Evolutionary conservation across 176 grass and related monocot species (phyloP), one percentile per base, ranked within the genome.

Genomic region (maize (Zea mays)): DNA sequence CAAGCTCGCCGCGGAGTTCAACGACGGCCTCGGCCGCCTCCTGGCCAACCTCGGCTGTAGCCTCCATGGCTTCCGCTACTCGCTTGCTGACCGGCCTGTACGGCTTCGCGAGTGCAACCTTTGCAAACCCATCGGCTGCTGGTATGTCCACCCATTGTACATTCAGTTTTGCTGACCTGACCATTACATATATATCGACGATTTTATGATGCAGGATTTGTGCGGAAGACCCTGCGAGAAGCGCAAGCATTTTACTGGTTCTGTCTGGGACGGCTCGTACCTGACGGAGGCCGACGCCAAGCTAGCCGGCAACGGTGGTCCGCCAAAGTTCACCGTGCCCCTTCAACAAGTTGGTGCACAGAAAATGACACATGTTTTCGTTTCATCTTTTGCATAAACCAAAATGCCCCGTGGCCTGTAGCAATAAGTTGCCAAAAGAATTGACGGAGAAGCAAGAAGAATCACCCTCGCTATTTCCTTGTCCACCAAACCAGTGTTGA

Each of bases 1-100:
- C 79, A 56, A 34, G 14, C 62, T 76, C 9, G 21, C 62, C 6
- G 4, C 2, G 51, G 84, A 80, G 42, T 86, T 86, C 57, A 86
- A 86, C 9, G 51, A 61, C 4, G 71, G 4, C 5, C 4, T 86
- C 39, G 67, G 47, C 37, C 6, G 47, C 6, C 77, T 86, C 52
- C 3, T 86, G 38, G 51, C 40, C 16, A 20, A 5, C 34, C 76
- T 74, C 33, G 36, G 10, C 12, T 59, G 56, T 16, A 17, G 80
- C 17, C 77, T 80, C 4, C 2, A 17, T 44, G 67, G 67, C 4
- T 9, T 78, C 8, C 43, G 7, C 19, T 85, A 85, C 64, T 85
- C 82, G 3, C 5, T 85, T 10, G 74, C 13, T 8, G 76, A 78
- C n/a, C n/a, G n/a, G n/a, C 65, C 61, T 58, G 2, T 35, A 55